Evolutionary conservation across 2,329 filamentous ascomycete species (phyloP).

Genomic region (Lithohypha guttulata): DNA sequence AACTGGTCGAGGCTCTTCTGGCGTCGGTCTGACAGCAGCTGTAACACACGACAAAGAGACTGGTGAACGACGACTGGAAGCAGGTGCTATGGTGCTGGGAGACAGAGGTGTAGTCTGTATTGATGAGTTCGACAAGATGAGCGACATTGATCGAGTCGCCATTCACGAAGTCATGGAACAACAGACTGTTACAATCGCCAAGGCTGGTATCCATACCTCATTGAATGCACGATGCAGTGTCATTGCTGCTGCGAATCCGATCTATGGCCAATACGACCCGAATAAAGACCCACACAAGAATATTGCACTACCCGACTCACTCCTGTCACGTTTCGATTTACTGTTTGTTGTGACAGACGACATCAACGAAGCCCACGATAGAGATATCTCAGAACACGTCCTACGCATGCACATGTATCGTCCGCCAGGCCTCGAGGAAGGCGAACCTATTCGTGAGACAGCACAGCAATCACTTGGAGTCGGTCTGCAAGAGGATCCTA

Average conservation of each 20-base stretch:
- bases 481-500: slow-evolving; percentile 65
- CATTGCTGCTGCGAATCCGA: slow-evolving; percentile 89
- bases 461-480: slow-evolving; percentile 75
- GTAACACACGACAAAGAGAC: slow-evolving; percentile 97
- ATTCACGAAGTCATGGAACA: slow-evolving; percentile 99
- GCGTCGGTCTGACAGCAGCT: slow-evolving; percentile 92
- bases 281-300: slow-evolving; percentile 99
- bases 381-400: slow-evolving; percentile 90
- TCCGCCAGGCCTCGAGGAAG: slow-evolving; percentile 84
- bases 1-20: slow-evolving; percentile 90
- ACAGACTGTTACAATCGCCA: slow-evolving; percentile 97
- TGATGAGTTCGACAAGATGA: slow-evolving; percentile 99
- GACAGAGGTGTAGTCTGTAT: slow-evolving; percentile 97
- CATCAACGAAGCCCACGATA: slow-evolving; percentile 85
- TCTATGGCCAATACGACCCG: slow-evolving; percentile 95
- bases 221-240: slow-evolving; percentile 95
- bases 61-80: slow-evolving; percentile 84
- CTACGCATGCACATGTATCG: slow-evolving; percentile 95
- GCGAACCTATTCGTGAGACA: slow-evolving; percentile 85
- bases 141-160: slow-evolving; percentile 89
- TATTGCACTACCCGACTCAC: slow-evolving; percentile 90
- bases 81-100: slow-evolving; percentile 96
- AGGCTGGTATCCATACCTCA: slow-evolving; percentile 95
- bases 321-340: slow-evolving; percentile 96
- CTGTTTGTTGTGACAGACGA: slow-evolving; percentile 97